These are phyloP conservation scores for Globisporangium abappressorium DNA, from an alignment of 352 stramenopile species.

Conservation along the genomic window DNA sequence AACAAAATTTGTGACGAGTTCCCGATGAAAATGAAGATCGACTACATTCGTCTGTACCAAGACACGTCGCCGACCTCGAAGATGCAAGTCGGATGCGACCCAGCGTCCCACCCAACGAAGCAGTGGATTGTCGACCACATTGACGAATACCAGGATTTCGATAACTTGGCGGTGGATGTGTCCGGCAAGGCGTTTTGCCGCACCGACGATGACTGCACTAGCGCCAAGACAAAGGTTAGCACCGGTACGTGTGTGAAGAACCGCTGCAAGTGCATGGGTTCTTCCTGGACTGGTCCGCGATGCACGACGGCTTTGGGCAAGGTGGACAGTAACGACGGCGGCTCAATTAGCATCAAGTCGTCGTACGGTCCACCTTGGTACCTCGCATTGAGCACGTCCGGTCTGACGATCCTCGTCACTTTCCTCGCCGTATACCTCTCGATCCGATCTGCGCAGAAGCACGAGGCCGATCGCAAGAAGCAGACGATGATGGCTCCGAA, in stretches of 20 bases:
- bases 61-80: slow-evolving; percentile 32
- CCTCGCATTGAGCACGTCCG: background rate
- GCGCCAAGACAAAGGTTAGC: slow-evolving; percentile 17
- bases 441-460: slow-evolving; percentile 5
- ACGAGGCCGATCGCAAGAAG: slow-evolving; percentile 10
- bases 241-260: slow-evolving; percentile 36
- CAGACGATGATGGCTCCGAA: slow-evolving; percentile 24
- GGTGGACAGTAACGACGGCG: slow-evolving; percentile 5
- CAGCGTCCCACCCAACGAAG: slow-evolving; percentile 53
- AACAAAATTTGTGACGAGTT: slow-evolving; percentile 67
- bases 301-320: slow-evolving; percentile 29
- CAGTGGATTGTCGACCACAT: slow-evolving; percentile 80
- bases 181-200: slow-evolving; percentile 57
- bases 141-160: slow-evolving; percentile 63
- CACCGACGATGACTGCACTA: slow-evolving; percentile 55
- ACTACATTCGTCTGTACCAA: slow-evolving; percentile 82
- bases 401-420: slow-evolving; percentile 11
- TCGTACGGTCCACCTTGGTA: slow-evolving; percentile 19
- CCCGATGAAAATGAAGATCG: slow-evolving; percentile 70
- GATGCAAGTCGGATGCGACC: slow-evolving; percentile 66
- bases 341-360: slow-evolving; percentile 10
- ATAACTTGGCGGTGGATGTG: slow-evolving; percentile 62
- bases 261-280: slow-evolving; percentile 33
- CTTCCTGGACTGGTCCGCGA: slow-evolving; percentile 44
- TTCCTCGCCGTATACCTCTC: slow-evolving; percentile 12